Evolutionary conservation across 2,329 filamentous ascomycete species (phyloP).

Genomic region (Raffaelea albimanens): DNA sequence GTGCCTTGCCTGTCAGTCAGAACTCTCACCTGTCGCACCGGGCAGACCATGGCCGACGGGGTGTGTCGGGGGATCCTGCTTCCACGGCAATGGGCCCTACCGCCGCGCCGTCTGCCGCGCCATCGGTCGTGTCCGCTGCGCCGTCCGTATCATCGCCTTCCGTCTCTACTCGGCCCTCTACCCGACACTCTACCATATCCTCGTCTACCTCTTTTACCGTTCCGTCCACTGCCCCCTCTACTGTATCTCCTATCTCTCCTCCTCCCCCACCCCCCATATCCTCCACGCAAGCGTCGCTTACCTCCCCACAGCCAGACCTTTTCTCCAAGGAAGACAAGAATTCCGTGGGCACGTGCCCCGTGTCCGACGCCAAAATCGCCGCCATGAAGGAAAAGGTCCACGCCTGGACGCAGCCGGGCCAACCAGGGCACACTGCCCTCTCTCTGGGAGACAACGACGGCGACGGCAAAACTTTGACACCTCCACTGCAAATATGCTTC

Average conservation of each 20-base stretch:
- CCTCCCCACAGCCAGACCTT: constrained; percentile 32
- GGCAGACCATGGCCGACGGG: constrained; percentile 16
- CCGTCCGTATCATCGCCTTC: too few relatives aligned
- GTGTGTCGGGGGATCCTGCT: too few relatives aligned
- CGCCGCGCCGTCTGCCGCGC: neutral
- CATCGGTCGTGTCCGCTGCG: too few relatives aligned
- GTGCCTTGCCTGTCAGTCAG: constrained; percentile 49
- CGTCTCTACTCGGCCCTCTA: too few relatives aligned
- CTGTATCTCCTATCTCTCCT: neutral
- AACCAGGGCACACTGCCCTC: constrained; percentile 27
- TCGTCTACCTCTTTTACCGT: neutral
- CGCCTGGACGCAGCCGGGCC: constrained; percentile 33
- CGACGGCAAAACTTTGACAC: neutral
- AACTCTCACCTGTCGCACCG: constrained; percentile 15
- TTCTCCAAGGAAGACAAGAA: constrained; percentile 55
- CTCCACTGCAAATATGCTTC: constrained; percentile 49
- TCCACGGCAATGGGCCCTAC: too few relatives aligned
- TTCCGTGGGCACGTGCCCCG: constrained; percentile 45
- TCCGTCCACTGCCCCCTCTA: neutral
- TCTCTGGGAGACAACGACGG: neutral
- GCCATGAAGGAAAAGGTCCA: constrained; percentile 36
- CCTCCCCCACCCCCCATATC: neutral
- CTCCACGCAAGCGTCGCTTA: constrained; percentile 1
- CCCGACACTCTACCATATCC: neutral
- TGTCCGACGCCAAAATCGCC: constrained; percentile 36